Percentiles rank a stretch among this genome's conserved stretches.
Conservation (phyloP, 208 protist genomes). For the Trypanosoma rangeli region DNA sequence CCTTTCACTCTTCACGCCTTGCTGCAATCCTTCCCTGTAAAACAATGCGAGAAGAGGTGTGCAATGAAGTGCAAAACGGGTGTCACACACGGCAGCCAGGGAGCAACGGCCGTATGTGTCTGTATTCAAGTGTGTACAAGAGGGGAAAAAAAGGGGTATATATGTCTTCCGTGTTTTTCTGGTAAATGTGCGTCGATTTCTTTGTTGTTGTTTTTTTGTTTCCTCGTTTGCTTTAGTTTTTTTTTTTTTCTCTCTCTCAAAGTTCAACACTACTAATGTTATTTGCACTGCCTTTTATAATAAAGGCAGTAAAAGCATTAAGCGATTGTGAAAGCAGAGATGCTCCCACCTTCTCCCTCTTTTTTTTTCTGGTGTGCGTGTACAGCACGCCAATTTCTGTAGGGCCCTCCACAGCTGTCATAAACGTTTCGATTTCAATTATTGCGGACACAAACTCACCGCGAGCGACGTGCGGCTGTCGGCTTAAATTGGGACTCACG, state of each 20-base stretch:
- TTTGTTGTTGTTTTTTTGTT: neutral
- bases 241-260: slow-evolving; percentile 11
- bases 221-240: neutral
- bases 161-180: neutral
- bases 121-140: no score
- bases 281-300: slow-evolving; percentile 2
- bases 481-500: slow-evolving; percentile 78
- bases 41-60: neutral
- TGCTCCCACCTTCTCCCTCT: neutral
- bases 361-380: neutral
- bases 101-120: neutral
- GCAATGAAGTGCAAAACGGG: neutral
- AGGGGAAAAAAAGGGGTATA: neutral
- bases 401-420: neutral
- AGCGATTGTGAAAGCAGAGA: neutral
- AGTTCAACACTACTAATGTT: neutral
- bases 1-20: neutral
- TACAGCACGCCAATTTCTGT: neutral
- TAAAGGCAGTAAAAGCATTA: neutral
- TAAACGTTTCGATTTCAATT: neutral
- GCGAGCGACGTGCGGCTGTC: slow-evolving; percentile 46
- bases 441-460: slow-evolving; percentile 23
- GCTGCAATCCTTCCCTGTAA: neutral
- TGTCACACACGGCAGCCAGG: neutral
- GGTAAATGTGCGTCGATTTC: neutral